Conservation (phyloP, 345 rosid species). For the Pelargonium nanum region DNA sequence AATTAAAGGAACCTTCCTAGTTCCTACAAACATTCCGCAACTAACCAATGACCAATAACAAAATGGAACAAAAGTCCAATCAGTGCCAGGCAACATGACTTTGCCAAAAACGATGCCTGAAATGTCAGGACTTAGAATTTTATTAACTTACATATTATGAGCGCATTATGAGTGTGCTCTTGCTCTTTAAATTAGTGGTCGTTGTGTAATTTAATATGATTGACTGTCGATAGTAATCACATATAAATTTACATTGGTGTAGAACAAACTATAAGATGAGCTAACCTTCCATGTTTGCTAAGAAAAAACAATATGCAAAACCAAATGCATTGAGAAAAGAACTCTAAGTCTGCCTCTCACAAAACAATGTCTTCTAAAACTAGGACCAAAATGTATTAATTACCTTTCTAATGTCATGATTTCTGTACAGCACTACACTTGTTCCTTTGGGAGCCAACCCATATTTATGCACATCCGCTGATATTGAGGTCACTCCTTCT, state of each 20-base stretch:
- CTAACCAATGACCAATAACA: too few relatives aligned
- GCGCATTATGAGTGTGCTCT: too few relatives aligned
- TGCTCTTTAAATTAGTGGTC: too few relatives aligned
- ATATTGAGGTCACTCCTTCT: slow-evolving; percentile 80
- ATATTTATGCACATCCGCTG: slow-evolving; percentile 88
- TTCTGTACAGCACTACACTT: slow-evolving; percentile 78
- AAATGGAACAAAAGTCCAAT: too few relatives aligned
- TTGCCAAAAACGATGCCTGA: too few relatives aligned
- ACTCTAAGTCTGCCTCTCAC: neutral
- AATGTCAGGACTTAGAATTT: too few relatives aligned
- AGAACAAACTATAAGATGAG: neutral
- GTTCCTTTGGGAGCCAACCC: slow-evolving; percentile 98
- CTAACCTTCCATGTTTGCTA: neutral
- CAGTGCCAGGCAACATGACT: too few relatives aligned
- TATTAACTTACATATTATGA: too few relatives aligned
- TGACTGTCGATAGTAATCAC: too few relatives aligned
- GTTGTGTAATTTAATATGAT: too few relatives aligned
- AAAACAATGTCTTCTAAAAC: neutral
- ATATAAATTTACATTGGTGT: neutral
- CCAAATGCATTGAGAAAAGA: neutral
- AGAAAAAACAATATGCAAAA: neutral
- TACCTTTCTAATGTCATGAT: slow-evolving; percentile 96
- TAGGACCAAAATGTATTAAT: neutral
- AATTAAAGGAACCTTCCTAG: too few relatives aligned
- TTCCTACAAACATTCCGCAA: too few relatives aligned